Conservation (phyloP, 2,329 filamentous ascomycete species). For the Ophiostoma sp. region DNA sequence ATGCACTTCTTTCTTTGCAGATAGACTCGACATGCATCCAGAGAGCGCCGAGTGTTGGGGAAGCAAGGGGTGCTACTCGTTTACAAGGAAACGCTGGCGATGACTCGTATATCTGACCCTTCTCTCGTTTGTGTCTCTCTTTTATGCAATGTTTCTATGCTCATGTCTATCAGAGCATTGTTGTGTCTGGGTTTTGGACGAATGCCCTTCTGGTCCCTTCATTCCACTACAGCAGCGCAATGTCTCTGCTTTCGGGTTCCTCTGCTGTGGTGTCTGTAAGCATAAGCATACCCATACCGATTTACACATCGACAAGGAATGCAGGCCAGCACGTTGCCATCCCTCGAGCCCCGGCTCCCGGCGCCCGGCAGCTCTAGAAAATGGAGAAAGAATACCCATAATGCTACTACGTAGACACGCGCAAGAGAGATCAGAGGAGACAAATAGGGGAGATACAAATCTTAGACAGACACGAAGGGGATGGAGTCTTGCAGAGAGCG, state of each 20-base stretch:
- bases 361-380: constrained; percentile 1
- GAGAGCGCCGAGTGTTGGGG: not conserved
- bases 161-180: not conserved
- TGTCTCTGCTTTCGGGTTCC: too few species aligned
- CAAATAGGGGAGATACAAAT: not conserved
- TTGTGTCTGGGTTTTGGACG: too few species aligned
- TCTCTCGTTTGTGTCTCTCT: not conserved
- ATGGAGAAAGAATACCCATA: constrained; percentile 6
- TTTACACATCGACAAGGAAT: constrained; percentile 7
- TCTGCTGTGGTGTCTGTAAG: not conserved
- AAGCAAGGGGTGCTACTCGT: not conserved
- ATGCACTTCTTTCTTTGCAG: constrained; percentile 1
- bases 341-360: constrained; percentile 7
- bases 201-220: not conserved
- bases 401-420: not conserved
- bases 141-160: not conserved
- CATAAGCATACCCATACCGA: not conserved
- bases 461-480: not conserved
- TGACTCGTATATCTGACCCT: not conserved
- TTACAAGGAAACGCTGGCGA: not conserved
- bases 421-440: not conserved
- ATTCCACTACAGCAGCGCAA: not conserved
- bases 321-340: not conserved
- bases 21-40: not conserved
- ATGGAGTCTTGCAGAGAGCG: not conserved